These are phyloP conservation scores for Bretziella fagacearum DNA, from an alignment of 2,329 filamentous ascomycete species.

Conservation along the genomic window DNA sequence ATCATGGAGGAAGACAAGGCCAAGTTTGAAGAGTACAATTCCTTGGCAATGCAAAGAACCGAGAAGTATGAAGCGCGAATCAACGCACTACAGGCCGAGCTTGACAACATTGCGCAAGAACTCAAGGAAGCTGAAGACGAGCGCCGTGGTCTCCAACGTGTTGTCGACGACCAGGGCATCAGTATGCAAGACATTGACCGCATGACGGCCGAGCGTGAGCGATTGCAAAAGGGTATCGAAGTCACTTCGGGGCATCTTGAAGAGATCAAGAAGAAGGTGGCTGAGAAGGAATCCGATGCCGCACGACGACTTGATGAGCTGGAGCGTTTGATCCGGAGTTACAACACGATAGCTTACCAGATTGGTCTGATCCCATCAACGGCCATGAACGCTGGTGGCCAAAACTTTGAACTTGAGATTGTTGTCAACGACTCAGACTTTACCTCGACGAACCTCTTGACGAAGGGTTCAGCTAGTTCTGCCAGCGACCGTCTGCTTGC, in stretches of 20 bases:
- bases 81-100: conserved; percentile 68
- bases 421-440: conserved; percentile 73
- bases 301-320: conserved; percentile 76
- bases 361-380: conserved; percentile 76
- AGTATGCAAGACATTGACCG: conserved; percentile 98
- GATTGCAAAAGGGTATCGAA: conserved; percentile 78
- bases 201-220: conserved; percentile 89
- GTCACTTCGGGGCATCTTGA: conserved; percentile 59
- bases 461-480: conserved; percentile 32
- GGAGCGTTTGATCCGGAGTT: conserved; percentile 75
- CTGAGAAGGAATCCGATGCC: conserved; percentile 78
- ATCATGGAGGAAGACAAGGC: conserved; percentile 87
- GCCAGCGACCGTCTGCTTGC: conserved; percentile 59
- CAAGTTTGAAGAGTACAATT: conserved; percentile 93
- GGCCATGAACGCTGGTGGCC: conserved; percentile 69
- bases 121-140: conserved; percentile 70
- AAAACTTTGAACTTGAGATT: conserved; percentile 70
- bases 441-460: conserved; percentile 33
- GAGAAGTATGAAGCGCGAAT: conserved; percentile 76
- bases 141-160: conserved; percentile 58
- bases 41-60: conserved; percentile 63
- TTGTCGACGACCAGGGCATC: conserved; percentile 83
- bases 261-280: conserved; percentile 65
- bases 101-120: conserved; percentile 60
- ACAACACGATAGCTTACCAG: conserved; percentile 89